A percentile compares a stretch with the other conserved stretches of the same genome.
These are phyloP conservation scores for Globisporangium takayamanum DNA, from an alignment of 352 stramenopile species.

Conservation along the genomic window DNA sequence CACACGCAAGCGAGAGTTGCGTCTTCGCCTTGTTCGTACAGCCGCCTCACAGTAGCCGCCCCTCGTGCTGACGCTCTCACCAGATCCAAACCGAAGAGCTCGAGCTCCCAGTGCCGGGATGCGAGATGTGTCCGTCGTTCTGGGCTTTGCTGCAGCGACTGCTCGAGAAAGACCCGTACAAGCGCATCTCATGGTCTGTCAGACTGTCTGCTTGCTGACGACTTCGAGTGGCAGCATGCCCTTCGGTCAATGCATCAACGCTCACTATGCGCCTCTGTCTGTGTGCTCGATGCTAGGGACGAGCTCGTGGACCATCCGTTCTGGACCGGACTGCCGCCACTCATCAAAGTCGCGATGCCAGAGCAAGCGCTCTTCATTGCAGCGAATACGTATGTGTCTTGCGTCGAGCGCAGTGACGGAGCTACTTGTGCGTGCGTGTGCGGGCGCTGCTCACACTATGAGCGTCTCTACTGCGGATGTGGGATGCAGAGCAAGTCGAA, in stretches of 20 bases:
- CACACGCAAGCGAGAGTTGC: neutral
- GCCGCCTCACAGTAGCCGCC: neutral
- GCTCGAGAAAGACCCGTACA: slow-evolving; percentile 64
- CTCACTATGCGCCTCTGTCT: neutral
- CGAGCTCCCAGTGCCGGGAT: slow-evolving; percentile 35
- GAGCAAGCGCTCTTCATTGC: slow-evolving; percentile 54
- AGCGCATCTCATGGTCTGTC: slow-evolving; percentile 65
- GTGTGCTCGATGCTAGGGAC: slow-evolving; percentile 28
- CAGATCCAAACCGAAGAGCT: slow-evolving; percentile 69
- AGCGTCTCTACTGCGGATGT: neutral
- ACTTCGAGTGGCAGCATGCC: neutral
- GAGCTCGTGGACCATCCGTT: slow-evolving; percentile 67
- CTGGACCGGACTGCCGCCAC: slow-evolving; percentile 29
- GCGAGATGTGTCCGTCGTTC: slow-evolving; percentile 49
- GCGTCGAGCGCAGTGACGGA: too few species aligned
- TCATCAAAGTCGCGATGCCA: slow-evolving; percentile 39
- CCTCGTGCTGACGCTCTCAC: neutral
- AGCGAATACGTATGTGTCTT: slow-evolving; percentile 4
- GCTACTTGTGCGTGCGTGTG: neutral
- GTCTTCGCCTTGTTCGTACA: neutral
- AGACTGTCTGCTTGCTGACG: neutral
- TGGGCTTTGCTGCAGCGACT: slow-evolving; percentile 47
- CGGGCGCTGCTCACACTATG: neutral
- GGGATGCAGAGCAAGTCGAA: neutral
- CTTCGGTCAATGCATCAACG: neutral